These are phyloP conservation scores for Neurospora sp. DNA, from an alignment of 2,329 filamentous ascomycete genomes.

Conservation along the genomic window DNA sequence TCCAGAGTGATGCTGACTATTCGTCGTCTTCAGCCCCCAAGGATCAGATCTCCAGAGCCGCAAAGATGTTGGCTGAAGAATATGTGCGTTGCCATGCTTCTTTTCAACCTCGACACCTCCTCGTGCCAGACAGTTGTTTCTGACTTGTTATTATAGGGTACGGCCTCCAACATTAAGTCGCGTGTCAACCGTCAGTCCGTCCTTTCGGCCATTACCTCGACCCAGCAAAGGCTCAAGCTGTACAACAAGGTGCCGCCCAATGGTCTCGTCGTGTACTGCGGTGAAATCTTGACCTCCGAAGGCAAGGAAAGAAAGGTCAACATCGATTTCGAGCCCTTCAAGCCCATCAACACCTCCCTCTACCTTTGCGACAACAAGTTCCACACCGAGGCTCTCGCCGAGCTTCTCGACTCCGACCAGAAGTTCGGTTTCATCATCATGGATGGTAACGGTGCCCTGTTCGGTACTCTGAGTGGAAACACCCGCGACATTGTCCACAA, in stretches of 20 bases:
- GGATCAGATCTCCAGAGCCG: slow-evolving; percentile 90
- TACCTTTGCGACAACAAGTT: slow-evolving; percentile 99
- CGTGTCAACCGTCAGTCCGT: slow-evolving; percentile 98
- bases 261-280: slow-evolving; percentile 95
- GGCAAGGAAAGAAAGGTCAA: slow-evolving; percentile 99
- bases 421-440: slow-evolving; percentile 99
- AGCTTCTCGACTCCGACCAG: slow-evolving; percentile 96
- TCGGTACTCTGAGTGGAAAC: slow-evolving; percentile 94
- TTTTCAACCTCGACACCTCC: slow-evolving; percentile 12
- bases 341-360: slow-evolving; percentile 98
- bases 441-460: slow-evolving; percentile 97
- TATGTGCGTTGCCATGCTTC: slow-evolving; percentile 52
- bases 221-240: slow-evolving; percentile 96
- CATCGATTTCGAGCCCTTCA: slow-evolving; percentile 99
- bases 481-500: slow-evolving; percentile 96
- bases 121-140: background rate
- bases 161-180: slow-evolving; percentile 98
- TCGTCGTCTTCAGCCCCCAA: slow-evolving; percentile 61
- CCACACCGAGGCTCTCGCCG: slow-evolving; percentile 92
- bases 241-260: slow-evolving; percentile 99
- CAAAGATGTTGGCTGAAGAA: slow-evolving; percentile 99
- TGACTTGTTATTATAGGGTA: slow-evolving; percentile 53
- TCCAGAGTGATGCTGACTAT: slow-evolving; percentile 16
- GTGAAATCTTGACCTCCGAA: slow-evolving; percentile 98
- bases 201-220: slow-evolving; percentile 95